Conservation (phyloP, 192 early-diverging fungal species). For the Entophlyctis luteolus region DNA sequence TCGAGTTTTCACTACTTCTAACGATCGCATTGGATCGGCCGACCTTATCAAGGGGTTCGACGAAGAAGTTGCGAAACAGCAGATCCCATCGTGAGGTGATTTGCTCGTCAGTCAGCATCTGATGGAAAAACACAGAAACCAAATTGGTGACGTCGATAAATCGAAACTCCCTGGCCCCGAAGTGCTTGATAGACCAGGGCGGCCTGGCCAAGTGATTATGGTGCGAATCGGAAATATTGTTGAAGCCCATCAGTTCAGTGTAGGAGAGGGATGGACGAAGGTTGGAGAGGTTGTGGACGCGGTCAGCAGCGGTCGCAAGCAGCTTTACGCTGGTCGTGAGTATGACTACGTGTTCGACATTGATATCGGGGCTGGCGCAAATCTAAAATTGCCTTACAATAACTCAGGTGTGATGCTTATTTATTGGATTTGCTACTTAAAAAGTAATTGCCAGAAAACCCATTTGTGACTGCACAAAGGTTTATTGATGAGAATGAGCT, state of each 20-base stretch:
- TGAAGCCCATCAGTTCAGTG: slow-evolving; percentile 87
- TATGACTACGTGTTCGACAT: slow-evolving; percentile 99
- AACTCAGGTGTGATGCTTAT: slow-evolving; percentile 47
- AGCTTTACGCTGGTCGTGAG: slow-evolving; percentile 77
- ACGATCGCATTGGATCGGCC: slow-evolving; percentile 57
- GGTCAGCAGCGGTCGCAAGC: slow-evolving; percentile 69
- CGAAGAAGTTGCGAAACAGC: slow-evolving; percentile 40
- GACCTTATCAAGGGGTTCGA: slow-evolving; percentile 36
- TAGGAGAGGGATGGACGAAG: slow-evolving; percentile 68
- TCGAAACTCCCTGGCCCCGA: slow-evolving; percentile 75
- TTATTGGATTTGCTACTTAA: slow-evolving; percentile 87
- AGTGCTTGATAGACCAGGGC: slow-evolving; percentile 27
- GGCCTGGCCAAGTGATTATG: slow-evolving; percentile 87
- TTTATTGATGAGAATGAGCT: slow-evolving; percentile 83
- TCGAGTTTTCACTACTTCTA: slow-evolving; percentile 71
- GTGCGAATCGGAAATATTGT: slow-evolving; percentile 67
- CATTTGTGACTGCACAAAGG: slow-evolving; percentile 84
- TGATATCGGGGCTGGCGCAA: slow-evolving; percentile 81
- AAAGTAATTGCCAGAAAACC: slow-evolving; percentile 77
- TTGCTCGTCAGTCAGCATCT: slow-evolving; percentile 33
- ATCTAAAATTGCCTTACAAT: slow-evolving; percentile 93
- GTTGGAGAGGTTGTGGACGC: slow-evolving; percentile 93
- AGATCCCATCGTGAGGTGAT: slow-evolving; percentile 36
- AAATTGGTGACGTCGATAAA: slow-evolving; percentile 80
- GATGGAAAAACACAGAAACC: slow-evolving; percentile 61